A percentile compares a stretch with the other conserved stretches of the same genome.
These are phyloP conservation scores for Rhodamnia argentea DNA, from an alignment of 345 rosid species.

Conservation along the genomic window DNA sequence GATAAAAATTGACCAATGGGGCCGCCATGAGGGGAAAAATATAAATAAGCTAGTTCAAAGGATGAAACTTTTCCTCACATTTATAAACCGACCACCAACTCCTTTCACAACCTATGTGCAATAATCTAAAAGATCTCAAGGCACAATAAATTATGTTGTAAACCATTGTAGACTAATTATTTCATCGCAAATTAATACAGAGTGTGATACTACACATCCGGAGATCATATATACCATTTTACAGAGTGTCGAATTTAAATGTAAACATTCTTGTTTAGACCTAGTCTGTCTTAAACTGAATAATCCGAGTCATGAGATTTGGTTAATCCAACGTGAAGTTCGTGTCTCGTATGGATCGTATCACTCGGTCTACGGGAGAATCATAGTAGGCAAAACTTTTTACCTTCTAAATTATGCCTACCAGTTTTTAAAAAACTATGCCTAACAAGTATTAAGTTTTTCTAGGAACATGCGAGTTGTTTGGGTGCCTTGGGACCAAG, in stretches of 20 bases:
- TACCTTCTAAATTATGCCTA: not conserved
- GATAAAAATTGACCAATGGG: not conserved
- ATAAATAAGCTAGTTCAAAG: not conserved
- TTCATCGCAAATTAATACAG: not conserved
- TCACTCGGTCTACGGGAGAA: not conserved
- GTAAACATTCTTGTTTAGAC: not conserved
- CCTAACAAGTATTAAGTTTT: not conserved
- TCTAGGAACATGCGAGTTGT: not conserved
- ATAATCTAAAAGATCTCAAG: not conserved
- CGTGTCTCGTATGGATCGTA: not conserved
- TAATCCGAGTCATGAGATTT: not conserved
- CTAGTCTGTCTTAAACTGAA: not conserved
- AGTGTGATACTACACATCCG: not conserved
- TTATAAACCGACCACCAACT: too few relatives aligned
- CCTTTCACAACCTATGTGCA: too few relatives aligned
- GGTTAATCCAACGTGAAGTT: not conserved
- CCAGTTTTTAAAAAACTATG: not conserved
- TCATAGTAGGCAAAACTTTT: not conserved
- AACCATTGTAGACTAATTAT: not conserved
- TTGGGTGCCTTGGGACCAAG: not conserved
- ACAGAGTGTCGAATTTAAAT: not conserved
- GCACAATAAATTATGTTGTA: not conserved
- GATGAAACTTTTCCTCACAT: too few relatives aligned
- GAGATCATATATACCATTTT: not conserved
- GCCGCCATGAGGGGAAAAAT: not conserved